A percentile compares a stretch with the other conserved stretches of the same genome.
These are phyloP conservation scores for Chrysosporium queenslandicum DNA, from an alignment of 2,329 filamentous ascomycete genomes.

Conservation along the genomic window DNA sequence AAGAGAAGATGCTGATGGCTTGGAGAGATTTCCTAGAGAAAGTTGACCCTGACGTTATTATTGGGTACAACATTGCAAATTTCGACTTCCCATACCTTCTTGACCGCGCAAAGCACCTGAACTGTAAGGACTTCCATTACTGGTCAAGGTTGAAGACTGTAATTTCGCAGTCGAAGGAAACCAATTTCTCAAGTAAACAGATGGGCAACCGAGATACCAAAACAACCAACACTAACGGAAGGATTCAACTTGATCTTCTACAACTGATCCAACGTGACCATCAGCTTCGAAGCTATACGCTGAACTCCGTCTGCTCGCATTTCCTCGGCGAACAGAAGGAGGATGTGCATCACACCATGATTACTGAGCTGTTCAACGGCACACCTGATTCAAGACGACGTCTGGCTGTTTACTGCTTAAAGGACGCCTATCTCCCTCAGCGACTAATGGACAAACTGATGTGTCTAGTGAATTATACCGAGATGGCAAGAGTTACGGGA, in stretches of 20 bases:
- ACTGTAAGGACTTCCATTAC: slow-evolving; percentile 68
- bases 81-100: slow-evolving; percentile 97
- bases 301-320: slow-evolving; percentile 91
- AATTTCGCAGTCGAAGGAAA: slow-evolving; percentile 61
- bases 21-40: slow-evolving; percentile 86
- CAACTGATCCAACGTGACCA: slow-evolving; percentile 91
- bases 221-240: slow-evolving; percentile 84
- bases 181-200: slow-evolving; percentile 93
- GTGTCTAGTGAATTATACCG: slow-evolving; percentile 96
- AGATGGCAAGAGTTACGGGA: slow-evolving; percentile 98
- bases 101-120: slow-evolving; percentile 75
- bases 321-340: slow-evolving; percentile 97
- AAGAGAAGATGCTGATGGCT: slow-evolving; percentile 80
- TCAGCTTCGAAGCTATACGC: slow-evolving; percentile 88
- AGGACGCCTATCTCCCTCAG: slow-evolving; percentile 93
- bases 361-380: slow-evolving; percentile 94
- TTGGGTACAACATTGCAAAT: slow-evolving; percentile 96
- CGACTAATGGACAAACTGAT: slow-evolving; percentile 94
- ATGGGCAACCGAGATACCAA: slow-evolving; percentile 96
- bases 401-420: slow-evolving; percentile 89
- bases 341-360: slow-evolving; percentile 98
- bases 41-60: slow-evolving; percentile 93
- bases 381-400: slow-evolving; percentile 85
- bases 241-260: slow-evolving; percentile 85
- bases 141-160: slow-evolving; percentile 70